Evolutionary conservation across 78 protist species (phyloP).

Genomic region (Dictyostelium firmibasis): DNA sequence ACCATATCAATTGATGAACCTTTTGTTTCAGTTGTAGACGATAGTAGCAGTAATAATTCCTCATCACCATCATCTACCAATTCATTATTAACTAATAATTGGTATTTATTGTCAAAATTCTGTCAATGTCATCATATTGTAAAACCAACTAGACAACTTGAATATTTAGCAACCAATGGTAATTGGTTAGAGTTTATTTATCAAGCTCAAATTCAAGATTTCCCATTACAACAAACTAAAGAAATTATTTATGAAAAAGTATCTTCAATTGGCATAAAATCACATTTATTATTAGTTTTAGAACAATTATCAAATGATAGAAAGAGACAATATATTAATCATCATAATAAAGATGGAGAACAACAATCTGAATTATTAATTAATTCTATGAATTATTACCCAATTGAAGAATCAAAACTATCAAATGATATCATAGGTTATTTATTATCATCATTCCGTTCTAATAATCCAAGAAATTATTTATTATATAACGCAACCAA

Average conservation of each 20-base stretch:
- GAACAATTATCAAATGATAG: conserved; percentile 26
- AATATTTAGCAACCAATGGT: conserved; percentile 19
- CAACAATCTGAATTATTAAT: not conserved
- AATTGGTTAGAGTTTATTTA: conserved; percentile 59
- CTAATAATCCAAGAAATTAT: conserved; percentile 42
- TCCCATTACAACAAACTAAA: conserved; percentile 22
- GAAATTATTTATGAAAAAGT: conserved; percentile 19
- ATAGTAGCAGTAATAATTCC: not conserved
- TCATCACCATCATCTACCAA: not conserved
- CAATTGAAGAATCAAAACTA: conserved; percentile 40
- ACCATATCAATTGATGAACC: conserved; percentile 24
- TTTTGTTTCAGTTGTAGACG: not conserved
- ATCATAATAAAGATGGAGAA: not conserved
- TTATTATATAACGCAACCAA: conserved; percentile 30
- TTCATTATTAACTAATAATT: not conserved
- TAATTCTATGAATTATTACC: conserved; percentile 13
- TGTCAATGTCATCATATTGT: conserved; percentile 29
- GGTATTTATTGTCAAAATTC: conserved; percentile 34
- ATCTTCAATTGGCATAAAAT: not conserved
- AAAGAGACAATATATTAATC: conserved; percentile 21
- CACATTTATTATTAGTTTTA: conserved; percentile 25
- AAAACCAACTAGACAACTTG: conserved; percentile 10
- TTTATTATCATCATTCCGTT: conserved; percentile 24
- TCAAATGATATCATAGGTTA: conserved; percentile 46
- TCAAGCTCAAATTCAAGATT: conserved; percentile 40